Base-by-base conservation (phyloP, 2,329 filamentous ascomycete species). In the Chaetomiaceae sp. region DNA sequence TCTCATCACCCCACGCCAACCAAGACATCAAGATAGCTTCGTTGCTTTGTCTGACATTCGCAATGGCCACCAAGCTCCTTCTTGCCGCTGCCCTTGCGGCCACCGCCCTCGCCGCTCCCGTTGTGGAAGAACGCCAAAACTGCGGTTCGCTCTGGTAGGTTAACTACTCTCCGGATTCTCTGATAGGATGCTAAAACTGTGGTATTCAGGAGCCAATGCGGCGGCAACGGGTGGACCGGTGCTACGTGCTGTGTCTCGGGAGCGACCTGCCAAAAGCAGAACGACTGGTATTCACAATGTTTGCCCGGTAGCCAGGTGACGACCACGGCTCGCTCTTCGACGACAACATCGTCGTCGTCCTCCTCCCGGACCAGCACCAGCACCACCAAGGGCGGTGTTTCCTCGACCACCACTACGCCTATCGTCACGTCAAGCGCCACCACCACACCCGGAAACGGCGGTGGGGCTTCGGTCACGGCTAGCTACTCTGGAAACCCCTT, bases 401-500 rank as follows among this genome's bases (percentile, higher is more conserved):
- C 63, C 37, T 53, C 55, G 46, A 59, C 58, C 32, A 59, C 54
- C 29, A 55, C 57, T 11, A 42, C 58, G 5, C 54, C 62, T 5
- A 66, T 53, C 62, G 76, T 50, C 69, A 38, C 64, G 27, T 53
- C 57, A 20, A 56, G 57, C 37, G 57, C 57, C 32, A 55, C 58
- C n/a, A 58, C 61, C 14, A 58, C 59, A 16, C 67, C 54, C 62
- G 75, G 49, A 23, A 63, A 63, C 38, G 58, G 49, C 25, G 64
- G 64, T 36, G 58, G 56, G 33, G 60, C 58, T 53, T 65, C 64
- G 23, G 65, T 65, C 29, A 73, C 72, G 0, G 72, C 69, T 9
- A 68, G 68, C 36, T 75, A 71, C 60, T 67, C 74, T 13, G 82
- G 81, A n/a, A 82, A 81, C 68, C 77, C 77, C 13, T 81, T 78